These are phyloP conservation scores for Colletotrichum horii DNA, from an alignment of 2,329 filamentous ascomycete species.

Conservation along the genomic window DNA sequence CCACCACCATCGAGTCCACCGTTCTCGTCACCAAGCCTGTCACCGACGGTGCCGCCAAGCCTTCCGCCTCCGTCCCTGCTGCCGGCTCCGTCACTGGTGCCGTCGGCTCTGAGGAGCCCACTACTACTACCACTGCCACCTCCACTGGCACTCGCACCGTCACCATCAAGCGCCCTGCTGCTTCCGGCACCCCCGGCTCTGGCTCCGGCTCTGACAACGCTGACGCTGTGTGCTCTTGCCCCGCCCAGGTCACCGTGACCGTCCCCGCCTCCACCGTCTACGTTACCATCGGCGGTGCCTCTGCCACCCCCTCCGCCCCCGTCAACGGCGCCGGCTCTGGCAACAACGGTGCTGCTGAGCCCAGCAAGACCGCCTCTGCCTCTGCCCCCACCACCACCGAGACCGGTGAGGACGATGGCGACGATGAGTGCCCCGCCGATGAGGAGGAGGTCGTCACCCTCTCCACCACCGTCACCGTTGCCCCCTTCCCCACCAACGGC, in stretches of 20 bases:
- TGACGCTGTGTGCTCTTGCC: conserved; percentile 19
- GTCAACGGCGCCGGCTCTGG: conserved; percentile 15
- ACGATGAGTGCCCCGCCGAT: conserved; percentile 19
- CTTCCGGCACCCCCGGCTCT: neutral
- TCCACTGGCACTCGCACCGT: conserved; percentile 39
- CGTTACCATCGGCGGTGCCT: conserved; percentile 26
- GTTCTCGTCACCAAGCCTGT: conserved; percentile 28
- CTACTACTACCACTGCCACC: conserved; percentile 43
- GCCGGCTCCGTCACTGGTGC: conserved; percentile 17
- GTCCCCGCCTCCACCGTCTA: conserved; percentile 31
- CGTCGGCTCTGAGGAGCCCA: conserved; percentile 27
- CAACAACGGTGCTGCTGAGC: conserved; percentile 1
- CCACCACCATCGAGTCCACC: conserved; percentile 45
- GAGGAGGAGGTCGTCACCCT: conserved; percentile 34
- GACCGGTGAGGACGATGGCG: conserved; percentile 23
- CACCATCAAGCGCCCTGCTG: conserved; percentile 31
- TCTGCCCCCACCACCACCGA: conserved; percentile 27
- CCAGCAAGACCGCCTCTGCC: conserved; percentile 24
- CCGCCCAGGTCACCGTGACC: conserved; percentile 26
- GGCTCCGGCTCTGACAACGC: neutral
- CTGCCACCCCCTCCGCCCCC: neutral
- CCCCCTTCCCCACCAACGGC: conserved; percentile 46
- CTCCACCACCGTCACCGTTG: conserved; percentile 31
- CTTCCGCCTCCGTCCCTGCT: neutral
- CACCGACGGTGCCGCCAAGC: neutral